phyloP scores from a whole-genome alignment of 257 asterid species.

The Ilex asprella region DNA sequence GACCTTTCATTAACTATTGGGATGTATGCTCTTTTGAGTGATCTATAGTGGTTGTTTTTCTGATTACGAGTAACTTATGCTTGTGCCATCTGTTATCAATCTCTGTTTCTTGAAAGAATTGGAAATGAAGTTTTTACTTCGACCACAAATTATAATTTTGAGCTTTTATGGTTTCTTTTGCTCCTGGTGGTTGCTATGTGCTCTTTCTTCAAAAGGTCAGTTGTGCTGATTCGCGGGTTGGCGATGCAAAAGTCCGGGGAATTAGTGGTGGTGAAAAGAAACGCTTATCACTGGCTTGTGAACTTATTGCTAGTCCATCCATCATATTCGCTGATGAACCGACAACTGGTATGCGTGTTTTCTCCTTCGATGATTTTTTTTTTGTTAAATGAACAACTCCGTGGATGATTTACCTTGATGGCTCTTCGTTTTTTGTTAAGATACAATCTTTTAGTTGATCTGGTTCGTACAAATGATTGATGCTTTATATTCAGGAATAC shows the following conservation, averaged over 20 bases:
- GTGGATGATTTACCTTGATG: too few species aligned
- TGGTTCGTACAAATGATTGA: too few species aligned
- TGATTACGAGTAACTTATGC: neutral
- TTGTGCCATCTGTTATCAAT: neutral
- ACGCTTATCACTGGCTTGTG: constrained; percentile 88
- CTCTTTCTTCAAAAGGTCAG: constrained; percentile 49
- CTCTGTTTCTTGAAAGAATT: neutral
- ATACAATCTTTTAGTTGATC: too few species aligned
- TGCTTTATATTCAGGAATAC: too few species aligned
- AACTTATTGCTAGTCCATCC: constrained; percentile 98
- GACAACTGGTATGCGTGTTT: constrained; percentile 59
- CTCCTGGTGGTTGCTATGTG: constrained; percentile 15
- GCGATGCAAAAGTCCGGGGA: constrained; percentile 96
- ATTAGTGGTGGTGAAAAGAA: constrained; percentile 98
- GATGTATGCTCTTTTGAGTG: neutral
- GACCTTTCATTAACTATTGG: neutral
- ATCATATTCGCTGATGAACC: constrained; percentile 98
- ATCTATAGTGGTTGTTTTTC: neutral
- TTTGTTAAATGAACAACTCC: too few species aligned
- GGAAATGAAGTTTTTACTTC: neutral
- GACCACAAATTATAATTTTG: neutral
- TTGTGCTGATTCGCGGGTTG: constrained; percentile 94
- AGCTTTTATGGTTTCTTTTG: constrained; percentile 1
- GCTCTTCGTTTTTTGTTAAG: too few species aligned
- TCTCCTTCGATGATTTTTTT: constrained; percentile 10